Conservation (phyloP, 2,329 filamentous ascomycete species). For the Aspergillus fumigatus region DNA sequence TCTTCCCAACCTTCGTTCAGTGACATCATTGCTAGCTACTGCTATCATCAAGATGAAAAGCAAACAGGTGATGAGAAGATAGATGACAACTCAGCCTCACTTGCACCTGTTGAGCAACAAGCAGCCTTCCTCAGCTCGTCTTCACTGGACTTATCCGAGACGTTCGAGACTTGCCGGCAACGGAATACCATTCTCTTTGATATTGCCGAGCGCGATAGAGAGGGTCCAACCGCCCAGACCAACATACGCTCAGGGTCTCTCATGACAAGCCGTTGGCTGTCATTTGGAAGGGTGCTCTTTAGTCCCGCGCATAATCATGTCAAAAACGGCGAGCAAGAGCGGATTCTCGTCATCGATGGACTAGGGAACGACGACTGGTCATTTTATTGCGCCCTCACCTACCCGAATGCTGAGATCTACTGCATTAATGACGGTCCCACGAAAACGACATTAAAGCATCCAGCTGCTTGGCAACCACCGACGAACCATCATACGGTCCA, state of each 20-base stretch:
- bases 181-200: conserved; percentile 34
- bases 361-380: conserved; percentile 51
- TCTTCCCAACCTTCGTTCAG: conserved; percentile 51
- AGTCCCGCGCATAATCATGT: conserved; percentile 47
- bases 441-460: conserved; percentile 30
- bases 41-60: conserved; percentile 25
- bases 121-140: conserved; percentile 24
- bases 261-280: conserved; percentile 49
- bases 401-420: conserved; percentile 43
- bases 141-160: conserved; percentile 18
- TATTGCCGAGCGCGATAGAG: conserved; percentile 39
- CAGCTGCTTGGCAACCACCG: conserved; percentile 41
- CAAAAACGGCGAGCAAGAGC: conserved; percentile 35
- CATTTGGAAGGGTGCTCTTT: conserved; percentile 48
- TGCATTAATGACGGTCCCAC: conserved; percentile 36
- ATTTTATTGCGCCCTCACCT: conserved; percentile 48
- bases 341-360: conserved; percentile 47
- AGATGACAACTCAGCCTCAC: conserved; percentile 15
- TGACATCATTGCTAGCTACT: conserved; percentile 51
- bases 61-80: conserved; percentile 18
- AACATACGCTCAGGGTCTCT: conserved; percentile 48
- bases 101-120: conserved; percentile 20
- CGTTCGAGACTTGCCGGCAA: conserved; percentile 27
- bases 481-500: conserved; percentile 42
- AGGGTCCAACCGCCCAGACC: conserved; percentile 38